phyloP scores from a whole-genome alignment of 805 yeast genomes.

The Metschnikowia cerradonensis region DNA sequence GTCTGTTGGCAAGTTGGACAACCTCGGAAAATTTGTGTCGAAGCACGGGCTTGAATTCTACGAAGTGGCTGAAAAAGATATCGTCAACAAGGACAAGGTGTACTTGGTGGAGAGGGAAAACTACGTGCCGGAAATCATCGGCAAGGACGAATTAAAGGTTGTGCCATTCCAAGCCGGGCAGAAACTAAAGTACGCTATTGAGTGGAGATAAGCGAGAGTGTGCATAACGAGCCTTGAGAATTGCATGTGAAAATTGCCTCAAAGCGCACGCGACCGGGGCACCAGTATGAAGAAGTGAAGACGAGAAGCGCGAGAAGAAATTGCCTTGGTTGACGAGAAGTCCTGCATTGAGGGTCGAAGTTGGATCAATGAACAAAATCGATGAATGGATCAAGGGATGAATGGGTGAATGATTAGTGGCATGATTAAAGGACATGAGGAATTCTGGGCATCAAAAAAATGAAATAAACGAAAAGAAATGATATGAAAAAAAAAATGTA shows the following conservation, averaged over 20 bases:
- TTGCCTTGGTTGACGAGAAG: not conserved
- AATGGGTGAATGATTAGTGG: no score
- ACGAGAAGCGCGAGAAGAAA: not conserved
- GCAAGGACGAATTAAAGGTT: constrained; percentile 41
- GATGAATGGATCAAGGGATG: no score
- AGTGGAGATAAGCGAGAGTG: constrained; percentile 51
- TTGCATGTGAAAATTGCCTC: not conserved
- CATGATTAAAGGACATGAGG: no score
- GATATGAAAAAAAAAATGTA: no score
- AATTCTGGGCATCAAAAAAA: no score
- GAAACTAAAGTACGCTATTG: constrained; percentile 62
- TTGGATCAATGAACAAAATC: no score
- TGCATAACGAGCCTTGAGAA: not conserved
- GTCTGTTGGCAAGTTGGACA: constrained; percentile 54
- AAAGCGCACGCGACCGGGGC: not conserved
- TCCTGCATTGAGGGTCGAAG: no score
- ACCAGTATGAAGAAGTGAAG: no score
- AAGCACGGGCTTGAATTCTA: constrained; percentile 73
- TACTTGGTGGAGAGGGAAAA: constrained; percentile 52
- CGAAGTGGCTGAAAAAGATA: constrained; percentile 41
- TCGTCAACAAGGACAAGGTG: constrained; percentile 44
- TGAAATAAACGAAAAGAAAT: no score
- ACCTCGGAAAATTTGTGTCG: constrained; percentile 69
- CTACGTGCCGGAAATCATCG: constrained; percentile 57
- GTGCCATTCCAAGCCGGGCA: constrained; percentile 89